Evolutionary conservation across 805 yeast genomes (phyloP).

Genomic region (Wickerhamiella bombiphila): DNA sequence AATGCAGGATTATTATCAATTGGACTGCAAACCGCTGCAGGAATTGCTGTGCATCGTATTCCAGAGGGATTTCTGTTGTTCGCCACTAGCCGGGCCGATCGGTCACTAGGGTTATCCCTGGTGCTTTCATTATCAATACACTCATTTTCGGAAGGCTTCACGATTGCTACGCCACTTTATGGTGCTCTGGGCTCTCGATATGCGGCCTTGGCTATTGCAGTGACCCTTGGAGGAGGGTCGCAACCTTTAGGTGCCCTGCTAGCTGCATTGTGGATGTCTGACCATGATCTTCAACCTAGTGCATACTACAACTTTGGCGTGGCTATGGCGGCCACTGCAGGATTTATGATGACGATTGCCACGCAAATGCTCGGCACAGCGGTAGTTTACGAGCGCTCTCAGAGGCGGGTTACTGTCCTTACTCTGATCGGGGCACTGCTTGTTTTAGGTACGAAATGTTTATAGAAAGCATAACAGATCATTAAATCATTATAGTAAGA

Average conservation of each 20-base stretch:
- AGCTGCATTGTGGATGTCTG: slow-evolving; percentile 39
- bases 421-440: slow-evolving; percentile 39
- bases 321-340: slow-evolving; percentile 61
- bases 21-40: slow-evolving; percentile 81
- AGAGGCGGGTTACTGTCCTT: slow-evolving; percentile 45
- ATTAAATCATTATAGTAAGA: neutral
- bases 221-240: slow-evolving; percentile 63
- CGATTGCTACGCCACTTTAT: slow-evolving; percentile 82
- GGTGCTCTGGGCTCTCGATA: slow-evolving; percentile 50
- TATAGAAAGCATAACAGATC: slow-evolving; percentile 2
- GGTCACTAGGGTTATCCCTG: slow-evolving; percentile 59
- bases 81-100: slow-evolving; percentile 56
- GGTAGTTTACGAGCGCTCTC: slow-evolving; percentile 60
- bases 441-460: slow-evolving; percentile 9
- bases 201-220: slow-evolving; percentile 51
- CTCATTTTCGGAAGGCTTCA: slow-evolving; percentile 86
- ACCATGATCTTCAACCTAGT: slow-evolving; percentile 25
- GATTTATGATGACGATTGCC: slow-evolving; percentile 69
- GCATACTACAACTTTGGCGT: slow-evolving; percentile 37
- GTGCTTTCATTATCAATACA: slow-evolving; percentile 78
- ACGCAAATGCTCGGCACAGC: slow-evolving; percentile 79
- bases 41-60: slow-evolving; percentile 74
- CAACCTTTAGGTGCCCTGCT: slow-evolving; percentile 81
- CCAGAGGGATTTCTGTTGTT: slow-evolving; percentile 92
- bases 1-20: slow-evolving; percentile 43